Base-by-base conservation (phyloP, 768 basidiomycete genomes). In the Lactarius indigo region DNA sequence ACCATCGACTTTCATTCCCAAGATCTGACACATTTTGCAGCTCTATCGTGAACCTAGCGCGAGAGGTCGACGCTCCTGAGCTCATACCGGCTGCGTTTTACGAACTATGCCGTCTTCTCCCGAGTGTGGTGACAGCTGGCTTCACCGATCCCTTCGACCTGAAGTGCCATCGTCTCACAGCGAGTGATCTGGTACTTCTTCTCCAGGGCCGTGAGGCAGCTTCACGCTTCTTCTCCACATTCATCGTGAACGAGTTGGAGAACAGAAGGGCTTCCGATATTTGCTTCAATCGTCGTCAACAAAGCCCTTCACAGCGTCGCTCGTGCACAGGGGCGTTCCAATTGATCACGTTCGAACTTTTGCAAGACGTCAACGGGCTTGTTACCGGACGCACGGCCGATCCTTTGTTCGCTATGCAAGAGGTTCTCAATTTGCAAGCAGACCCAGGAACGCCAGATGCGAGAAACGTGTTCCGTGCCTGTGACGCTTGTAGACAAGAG, bases 51-150 rank as follows among this genome's bases (percentile, higher is more conserved):
- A 87, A 86, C 57, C 76, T 91, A 5, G 89, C 88, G 26, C 81
- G 85, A 64, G 82, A 83, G 63, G 81, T 83, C 31, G 76, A 83
- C 50, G 80, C 85, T 0, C 78, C 78, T 0, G 82, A 85, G 69
- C 82, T 92, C 39, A 79, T 91, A 3, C 89, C 90, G 5, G 83
- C 90, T 33, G 90, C 90, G 6, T 90, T 90, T 76, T 92, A 92
- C 75, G 91, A 92, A 74, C 82, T 92, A 50, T 91, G 87, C 26
- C 87, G 91, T 47, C 84, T 78, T 70, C 77, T 83, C 35, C 85
- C 88, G 2, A 90, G 86, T 71, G 84, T 85, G 58, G 84, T 85
- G 39, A 83, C 83, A 33, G 74, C 79, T 7, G 89, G 87, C 7
- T 79, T 82, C 73, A 79, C 75, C 63, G 80, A 75, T 68, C 71